A percentile compares a stretch with the other conserved stretches of the same genome.
Conservation (phyloP, 371 early-diverging fungal species). For the Syncephalis fuscata region DNA sequence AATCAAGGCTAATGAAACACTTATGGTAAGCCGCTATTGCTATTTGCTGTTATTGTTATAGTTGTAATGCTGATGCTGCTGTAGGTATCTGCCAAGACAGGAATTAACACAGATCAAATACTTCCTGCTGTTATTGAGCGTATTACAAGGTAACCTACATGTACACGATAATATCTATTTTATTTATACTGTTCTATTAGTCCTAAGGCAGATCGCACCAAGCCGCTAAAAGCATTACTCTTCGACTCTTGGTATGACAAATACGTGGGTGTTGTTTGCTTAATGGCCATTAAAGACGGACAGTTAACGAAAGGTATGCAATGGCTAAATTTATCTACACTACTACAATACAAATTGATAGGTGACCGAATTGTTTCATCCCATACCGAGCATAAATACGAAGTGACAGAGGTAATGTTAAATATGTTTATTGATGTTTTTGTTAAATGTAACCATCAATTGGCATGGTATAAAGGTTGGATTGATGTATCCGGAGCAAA, state of each 20-base stretch:
- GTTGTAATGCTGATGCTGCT: constrained; percentile 2
- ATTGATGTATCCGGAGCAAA: constrained; percentile 85
- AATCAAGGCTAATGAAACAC: constrained; percentile 36
- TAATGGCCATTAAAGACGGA: constrained; percentile 82
- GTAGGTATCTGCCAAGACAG: constrained; percentile 81
- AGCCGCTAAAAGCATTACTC: constrained; percentile 65
- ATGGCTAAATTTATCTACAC: neutral
- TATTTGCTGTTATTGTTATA: too few relatives aligned
- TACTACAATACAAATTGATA: neutral
- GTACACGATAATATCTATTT: neutral
- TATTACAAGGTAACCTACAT: constrained; percentile 42
- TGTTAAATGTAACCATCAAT: neutral
- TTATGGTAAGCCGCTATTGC: constrained; percentile 10
- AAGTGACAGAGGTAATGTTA: constrained; percentile 50
- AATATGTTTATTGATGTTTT: neutral
- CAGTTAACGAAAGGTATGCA: constrained; percentile 43
- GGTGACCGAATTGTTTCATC: constrained; percentile 74
- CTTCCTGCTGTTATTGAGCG: constrained; percentile 61
- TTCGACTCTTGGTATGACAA: constrained; percentile 96
- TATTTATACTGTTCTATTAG: constrained; percentile 9
- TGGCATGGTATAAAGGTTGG: constrained; percentile 36
- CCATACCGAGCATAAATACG: constrained; percentile 61
- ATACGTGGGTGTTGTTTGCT: constrained; percentile 88
- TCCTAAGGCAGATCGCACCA: constrained; percentile 33
- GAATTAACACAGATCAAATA: constrained; percentile 56